Evolutionary conservation across 306 rosid genomes (phyloP).

Genomic region (Ormosia emarginata): DNA sequence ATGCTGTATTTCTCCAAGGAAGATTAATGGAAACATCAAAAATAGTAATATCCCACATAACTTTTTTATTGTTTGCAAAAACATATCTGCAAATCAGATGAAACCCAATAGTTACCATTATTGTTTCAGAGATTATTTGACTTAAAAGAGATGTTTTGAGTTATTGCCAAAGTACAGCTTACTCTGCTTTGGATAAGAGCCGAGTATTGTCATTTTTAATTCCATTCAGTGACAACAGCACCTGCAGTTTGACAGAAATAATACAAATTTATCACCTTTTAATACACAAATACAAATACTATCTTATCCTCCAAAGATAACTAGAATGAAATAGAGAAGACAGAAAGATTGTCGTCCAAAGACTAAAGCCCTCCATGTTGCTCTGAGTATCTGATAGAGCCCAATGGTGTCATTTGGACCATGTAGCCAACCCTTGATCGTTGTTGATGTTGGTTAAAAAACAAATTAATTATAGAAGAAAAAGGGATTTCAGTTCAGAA

Average conservation of each 20-base stretch:
- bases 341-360: not conserved
- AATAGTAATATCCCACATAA: slow-evolving; percentile 71
- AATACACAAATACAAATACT: not conserved
- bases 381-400: not conserved
- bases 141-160: slow-evolving; percentile 1
- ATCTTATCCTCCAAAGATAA: not conserved
- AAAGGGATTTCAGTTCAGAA: not conserved
- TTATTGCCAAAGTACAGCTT: slow-evolving; percentile 33
- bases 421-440: not conserved
- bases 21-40: slow-evolving; percentile 44
- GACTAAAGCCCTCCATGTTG: not conserved
- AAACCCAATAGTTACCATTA: slow-evolving; percentile 8
- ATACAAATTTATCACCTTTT: not conserved
- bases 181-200: slow-evolving; percentile 76
- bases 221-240: slow-evolving; percentile 68
- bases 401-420: not conserved
- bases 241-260: slow-evolving; percentile 44
- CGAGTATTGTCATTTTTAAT: slow-evolving; percentile 59
- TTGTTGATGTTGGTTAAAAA: not conserved
- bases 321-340: not conserved
- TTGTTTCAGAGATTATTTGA: not conserved
- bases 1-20: slow-evolving; percentile 57
- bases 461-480: not conserved
- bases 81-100: slow-evolving; percentile 56
- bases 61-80: slow-evolving; percentile 50